Evolutionary conservation across 805 yeast genomes (phyloP), one percentile per base, ranked within the genome.

Genomic region (Candida insectorum): DNA sequence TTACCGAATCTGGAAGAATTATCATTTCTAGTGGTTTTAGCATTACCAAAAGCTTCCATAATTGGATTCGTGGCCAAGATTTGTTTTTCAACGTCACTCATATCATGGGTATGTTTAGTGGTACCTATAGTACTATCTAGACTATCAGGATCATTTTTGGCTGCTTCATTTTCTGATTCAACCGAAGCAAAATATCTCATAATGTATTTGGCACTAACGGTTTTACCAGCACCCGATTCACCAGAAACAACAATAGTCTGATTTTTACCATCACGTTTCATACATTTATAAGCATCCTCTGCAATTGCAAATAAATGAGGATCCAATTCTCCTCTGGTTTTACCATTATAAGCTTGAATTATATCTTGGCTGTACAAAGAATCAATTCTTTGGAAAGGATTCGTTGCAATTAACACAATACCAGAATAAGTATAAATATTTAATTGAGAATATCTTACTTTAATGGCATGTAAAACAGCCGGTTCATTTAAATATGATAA

Each of bases 221-320:
- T 93, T 53, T 91, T 93, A 60, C 98, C 98, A 18, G 98, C 97
- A 61, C 98, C 98, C 5, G 96, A 85, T 63, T 91, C 98, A 63
- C 98, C 98, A 48, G 89, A 79, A 12, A 91, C 97, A 12, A 91
- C 96, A 43, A 91, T 89, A 1, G 98, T 91, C 64, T 91, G 98
- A 64, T 91, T 89, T 48, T 77, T 72, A 25, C 75, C 68, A 49
- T 87, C 94, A 30, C 81, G 73, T 51, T 85, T 83, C 98, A 91
- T 91, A 54, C 95, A 82, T 50, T 96, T 74, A 58, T 88, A 89
- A 5, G 97, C 97, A 52, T 93, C 97, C 60, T 89, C 97, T 17
- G 98, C 97, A 48, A 91, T 91, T 28, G 97, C 96, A 60, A 91
- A 91, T 54, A 91, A 69, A 69, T 91, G 98, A 4, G 98, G 98